Conservation (phyloP, 345 rosid genomes). For the Salix viminalis region DNA sequence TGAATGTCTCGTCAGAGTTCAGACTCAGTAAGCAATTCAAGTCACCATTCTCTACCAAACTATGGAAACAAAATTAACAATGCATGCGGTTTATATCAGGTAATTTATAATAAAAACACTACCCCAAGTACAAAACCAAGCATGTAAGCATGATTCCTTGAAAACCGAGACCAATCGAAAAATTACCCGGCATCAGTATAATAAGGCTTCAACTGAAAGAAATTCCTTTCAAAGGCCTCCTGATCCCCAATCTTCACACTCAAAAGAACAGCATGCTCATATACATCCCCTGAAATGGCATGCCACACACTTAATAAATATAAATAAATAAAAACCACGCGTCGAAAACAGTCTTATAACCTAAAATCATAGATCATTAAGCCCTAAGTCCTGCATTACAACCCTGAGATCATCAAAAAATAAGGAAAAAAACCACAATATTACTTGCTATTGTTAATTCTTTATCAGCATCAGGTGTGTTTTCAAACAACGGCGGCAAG, state of each 20-base stretch:
- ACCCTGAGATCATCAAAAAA: not conserved
- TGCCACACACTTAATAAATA: not conserved
- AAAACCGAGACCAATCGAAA: not conserved
- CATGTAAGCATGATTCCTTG: not conserved
- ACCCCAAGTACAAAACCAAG: not conserved
- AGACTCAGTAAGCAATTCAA: not conserved
- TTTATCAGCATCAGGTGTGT: conserved; percentile 53
- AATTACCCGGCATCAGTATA: conserved; percentile 84
- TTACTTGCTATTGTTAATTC: conserved; percentile 84
- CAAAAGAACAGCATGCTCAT: conserved; percentile 86
- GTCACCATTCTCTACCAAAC: not conserved
- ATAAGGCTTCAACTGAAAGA: conserved; percentile 90
- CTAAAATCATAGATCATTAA: not conserved
- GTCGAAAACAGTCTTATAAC: not conserved
- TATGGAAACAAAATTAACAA: not conserved
- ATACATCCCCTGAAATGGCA: conserved; percentile 65
- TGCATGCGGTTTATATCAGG: not conserved
- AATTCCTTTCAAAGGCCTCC: conserved; percentile 94
- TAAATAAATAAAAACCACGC: not conserved
- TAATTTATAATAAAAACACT: not conserved
- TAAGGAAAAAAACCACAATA: not conserved
- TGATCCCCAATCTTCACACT: conserved; percentile 89
- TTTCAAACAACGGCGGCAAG: conserved; percentile 85
- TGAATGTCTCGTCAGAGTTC: not conserved
- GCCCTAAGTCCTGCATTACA: not conserved